Evolutionary conservation across 2,329 filamentous ascomycete genomes (phyloP), one percentile per base, ranked within the genome.

Genomic region (Ophiostoma ulmi): DNA sequence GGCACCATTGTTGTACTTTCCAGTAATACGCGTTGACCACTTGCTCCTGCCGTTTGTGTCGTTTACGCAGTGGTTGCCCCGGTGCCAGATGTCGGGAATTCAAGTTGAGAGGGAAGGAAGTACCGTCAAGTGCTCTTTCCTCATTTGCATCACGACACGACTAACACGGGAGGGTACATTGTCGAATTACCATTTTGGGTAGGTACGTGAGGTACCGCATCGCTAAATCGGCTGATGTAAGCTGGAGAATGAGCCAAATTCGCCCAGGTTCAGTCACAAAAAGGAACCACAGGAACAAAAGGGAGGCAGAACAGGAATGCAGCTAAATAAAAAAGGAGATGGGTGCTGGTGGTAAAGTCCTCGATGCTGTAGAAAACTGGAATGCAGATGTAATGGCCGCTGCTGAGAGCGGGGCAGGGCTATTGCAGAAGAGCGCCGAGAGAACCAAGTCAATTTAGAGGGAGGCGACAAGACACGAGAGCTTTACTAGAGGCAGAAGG

Each of bases 11-110:
- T 71, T 67, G 67, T 68, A 58, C 68, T 39, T 67, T 44, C 65
- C 36, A 22, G 26, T 35, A 64, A 66, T 61, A 70, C 71, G 71
- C 69, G 69, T 70, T 26, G 26, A n/a, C 64, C 58, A 41, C 64
- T 72, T 17, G 67, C 67, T 72, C 71, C 63, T 72, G 63, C 71
- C 69, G 26, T 36, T 69, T 70, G 52, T 61, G 35, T 58, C 67
- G 58, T 31, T 68, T 70, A 65, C 63, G 63, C 35, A 36, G n/a
- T 68, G 67, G 71, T 72, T 72, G 71, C 70, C 71, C 71, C 64
- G 71, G 65, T 26, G 69, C 39, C 69, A 35, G 67, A 26, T 39
- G 26, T 48, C 55, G 58, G 67, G 66, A 67, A 48, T 63, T 63
- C 65, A 63, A 52, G 41, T 26, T 67, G 61, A 22, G 17, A 41